A percentile compares a stretch with the other conserved stretches of the same genome.
Evolutionary conservation across 2,329 filamentous ascomycete species (phyloP).

Genomic region (Xylaria sp.): DNA sequence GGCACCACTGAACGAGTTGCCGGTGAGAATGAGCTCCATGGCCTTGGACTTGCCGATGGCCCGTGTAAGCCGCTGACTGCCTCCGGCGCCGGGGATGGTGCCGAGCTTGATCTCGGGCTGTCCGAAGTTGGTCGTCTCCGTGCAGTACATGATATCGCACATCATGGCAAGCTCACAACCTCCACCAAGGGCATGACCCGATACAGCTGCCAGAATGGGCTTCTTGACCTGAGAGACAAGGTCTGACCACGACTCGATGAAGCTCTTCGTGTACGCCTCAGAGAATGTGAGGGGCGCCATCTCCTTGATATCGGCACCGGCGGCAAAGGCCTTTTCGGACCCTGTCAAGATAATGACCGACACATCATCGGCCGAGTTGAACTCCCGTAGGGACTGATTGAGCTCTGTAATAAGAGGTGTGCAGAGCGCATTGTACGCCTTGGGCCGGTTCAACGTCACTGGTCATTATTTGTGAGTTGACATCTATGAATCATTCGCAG

Average conservation of each 20-base stretch:
- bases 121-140: constrained; percentile 78
- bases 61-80: constrained; percentile 79
- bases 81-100: constrained; percentile 85
- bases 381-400: constrained; percentile 66
- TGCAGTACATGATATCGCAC: constrained; percentile 93
- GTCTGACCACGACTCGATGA: constrained; percentile 92
- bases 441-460: constrained; percentile 93
- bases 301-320: constrained; percentile 97
- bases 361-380: constrained; percentile 65
- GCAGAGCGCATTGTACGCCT: constrained; percentile 89
- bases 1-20: constrained; percentile 73
- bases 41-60: constrained; percentile 79
- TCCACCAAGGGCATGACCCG: constrained; percentile 88
- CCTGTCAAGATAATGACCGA: constrained; percentile 81
- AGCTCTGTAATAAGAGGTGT: constrained; percentile 88
- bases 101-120: constrained; percentile 97
- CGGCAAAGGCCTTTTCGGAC: constrained; percentile 84
- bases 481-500: neutral
- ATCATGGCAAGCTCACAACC: constrained; percentile 97
- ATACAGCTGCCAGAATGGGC: constrained; percentile 89
- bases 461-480: constrained; percentile 13
- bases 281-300: constrained; percentile 92
- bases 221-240: constrained; percentile 83
- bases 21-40: constrained; percentile 88
- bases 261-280: constrained; percentile 79